A percentile compares a stretch with the other conserved stretches of the same genome.
Conservation (phyloP, 495 filamentous ascomycete genomes). For the Penicillium verhagenii region DNA sequence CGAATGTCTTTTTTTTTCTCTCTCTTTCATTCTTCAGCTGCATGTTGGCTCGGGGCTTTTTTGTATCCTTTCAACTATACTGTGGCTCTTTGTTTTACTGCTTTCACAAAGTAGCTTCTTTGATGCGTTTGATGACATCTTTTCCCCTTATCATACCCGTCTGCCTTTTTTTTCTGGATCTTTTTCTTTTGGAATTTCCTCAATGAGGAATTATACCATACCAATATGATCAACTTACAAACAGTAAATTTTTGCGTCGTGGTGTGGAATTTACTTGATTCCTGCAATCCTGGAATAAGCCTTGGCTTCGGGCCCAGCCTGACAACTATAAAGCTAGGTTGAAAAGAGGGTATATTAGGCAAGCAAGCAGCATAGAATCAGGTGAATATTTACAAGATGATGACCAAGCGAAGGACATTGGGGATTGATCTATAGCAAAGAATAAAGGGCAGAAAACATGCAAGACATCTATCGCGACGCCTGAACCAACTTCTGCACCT, state of each 20-base stretch:
- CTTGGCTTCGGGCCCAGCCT: too few species aligned
- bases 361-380: not conserved
- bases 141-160: slow-evolving; percentile 13
- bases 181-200: slow-evolving; percentile 6
- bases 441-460: not conserved
- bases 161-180: not conserved
- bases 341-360: slow-evolving; percentile 1
- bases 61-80: not conserved
- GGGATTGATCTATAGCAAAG: slow-evolving; percentile 1
- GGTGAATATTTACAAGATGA: not conserved
- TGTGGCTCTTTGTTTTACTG: not conserved
- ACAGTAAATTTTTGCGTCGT: not conserved
- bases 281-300: too few species aligned
- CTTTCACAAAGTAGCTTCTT: not conserved
- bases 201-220: slow-evolving; percentile 5
- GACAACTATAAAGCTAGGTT: too few species aligned
- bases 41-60: not conserved
- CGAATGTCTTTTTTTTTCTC: slow-evolving; percentile 4
- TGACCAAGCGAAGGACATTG: not conserved
- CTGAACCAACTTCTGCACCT: slow-evolving; percentile 68
- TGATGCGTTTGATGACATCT: slow-evolving; percentile 18
- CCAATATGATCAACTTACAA: not conserved
- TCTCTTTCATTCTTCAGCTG: slow-evolving; percentile 10
- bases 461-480: slow-evolving; percentile 14
- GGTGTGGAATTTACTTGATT: too few species aligned